Percentiles rank a stretch among this genome's conserved stretches.
Evolutionary conservation across 768 basidiomycete species (phyloP).

Genomic region (Cystobasidium tubakii): DNA sequence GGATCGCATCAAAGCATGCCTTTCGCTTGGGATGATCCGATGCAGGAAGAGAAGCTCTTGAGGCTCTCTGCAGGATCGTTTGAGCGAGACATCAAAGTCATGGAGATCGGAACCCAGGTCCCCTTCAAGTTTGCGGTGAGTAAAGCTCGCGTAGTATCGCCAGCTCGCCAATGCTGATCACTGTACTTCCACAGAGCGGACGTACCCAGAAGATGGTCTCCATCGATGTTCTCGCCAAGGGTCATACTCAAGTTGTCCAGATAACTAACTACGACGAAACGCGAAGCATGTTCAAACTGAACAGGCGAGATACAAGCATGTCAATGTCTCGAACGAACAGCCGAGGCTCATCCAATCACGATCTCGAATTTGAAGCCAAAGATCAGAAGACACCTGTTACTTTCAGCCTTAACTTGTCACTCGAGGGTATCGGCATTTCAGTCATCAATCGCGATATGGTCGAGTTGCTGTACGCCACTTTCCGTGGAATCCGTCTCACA

Average conservation of each 20-base stretch:
- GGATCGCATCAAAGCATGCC: constrained; percentile 56
- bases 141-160: constrained; percentile 17
- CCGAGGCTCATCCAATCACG: constrained; percentile 55
- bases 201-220: constrained; percentile 61
- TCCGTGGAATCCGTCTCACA: constrained; percentile 72
- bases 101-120: constrained; percentile 87
- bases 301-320: constrained; percentile 41
- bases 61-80: constrained; percentile 60
- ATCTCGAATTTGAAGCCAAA: constrained; percentile 46
- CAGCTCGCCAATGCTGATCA: background rate
- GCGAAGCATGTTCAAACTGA: constrained; percentile 70
- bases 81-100: constrained; percentile 70
- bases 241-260: constrained; percentile 71
- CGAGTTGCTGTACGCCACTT: constrained; percentile 81
- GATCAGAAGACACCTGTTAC: constrained; percentile 61
- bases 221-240: constrained; percentile 86
- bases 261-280: constrained; percentile 82
- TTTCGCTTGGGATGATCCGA: constrained; percentile 94
- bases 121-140: constrained; percentile 80
- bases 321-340: constrained; percentile 26
- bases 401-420: constrained; percentile 64
- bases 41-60: constrained; percentile 72
- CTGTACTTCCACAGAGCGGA: constrained; percentile 49
- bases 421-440: constrained; percentile 87
- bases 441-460: constrained; percentile 77